These are phyloP conservation scores for Saraca asoca DNA, from an alignment of 331 rosid species.

Conservation along the genomic window DNA sequence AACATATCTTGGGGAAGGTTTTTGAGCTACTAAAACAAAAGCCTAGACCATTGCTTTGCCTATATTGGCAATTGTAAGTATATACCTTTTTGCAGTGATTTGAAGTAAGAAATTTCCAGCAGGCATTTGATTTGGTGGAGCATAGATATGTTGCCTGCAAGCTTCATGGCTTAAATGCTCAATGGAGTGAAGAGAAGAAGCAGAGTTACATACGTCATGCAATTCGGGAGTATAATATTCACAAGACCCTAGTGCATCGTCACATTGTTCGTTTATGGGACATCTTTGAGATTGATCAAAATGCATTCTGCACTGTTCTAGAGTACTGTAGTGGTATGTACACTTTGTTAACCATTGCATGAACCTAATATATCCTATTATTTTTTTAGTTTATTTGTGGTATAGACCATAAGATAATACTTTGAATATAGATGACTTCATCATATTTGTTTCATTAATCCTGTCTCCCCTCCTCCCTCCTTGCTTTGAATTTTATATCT, in stretches of 20 bases:
- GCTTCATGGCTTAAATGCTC: conserved; percentile 97
- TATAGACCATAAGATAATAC: background rate
- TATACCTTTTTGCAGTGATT: conserved; percentile 90
- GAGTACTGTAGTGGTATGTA: conserved; percentile 94
- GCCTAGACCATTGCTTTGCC: conserved; percentile 61
- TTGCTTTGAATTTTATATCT: conserved; percentile 24
- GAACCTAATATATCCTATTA: conserved; percentile 18
- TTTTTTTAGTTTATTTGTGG: conserved; percentile 25
- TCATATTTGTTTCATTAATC: conserved; percentile 19
- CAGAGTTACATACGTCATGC: conserved; percentile 98
- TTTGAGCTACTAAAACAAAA: conserved; percentile 9
- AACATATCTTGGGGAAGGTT: conserved; percentile 19
- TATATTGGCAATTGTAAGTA: conserved; percentile 77
- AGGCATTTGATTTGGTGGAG: conserved; percentile 98
- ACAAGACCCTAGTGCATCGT: conserved; percentile 91
- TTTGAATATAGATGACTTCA: background rate
- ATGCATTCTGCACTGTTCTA: conserved; percentile 93
- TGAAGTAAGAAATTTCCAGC: conserved; percentile 99
- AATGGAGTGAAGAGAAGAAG: conserved; percentile 99
- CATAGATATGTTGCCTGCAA: conserved; percentile 99
- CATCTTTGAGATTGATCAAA: conserved; percentile 95
- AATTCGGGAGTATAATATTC: conserved; percentile 94
- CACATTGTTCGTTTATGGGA: conserved; percentile 99
- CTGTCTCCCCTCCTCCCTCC: background rate
- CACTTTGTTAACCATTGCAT: conserved; percentile 15